Evolutionary conservation across 768 basidiomycete genomes (phyloP).

Genomic region (Mycena olivaceomarginata): DNA sequence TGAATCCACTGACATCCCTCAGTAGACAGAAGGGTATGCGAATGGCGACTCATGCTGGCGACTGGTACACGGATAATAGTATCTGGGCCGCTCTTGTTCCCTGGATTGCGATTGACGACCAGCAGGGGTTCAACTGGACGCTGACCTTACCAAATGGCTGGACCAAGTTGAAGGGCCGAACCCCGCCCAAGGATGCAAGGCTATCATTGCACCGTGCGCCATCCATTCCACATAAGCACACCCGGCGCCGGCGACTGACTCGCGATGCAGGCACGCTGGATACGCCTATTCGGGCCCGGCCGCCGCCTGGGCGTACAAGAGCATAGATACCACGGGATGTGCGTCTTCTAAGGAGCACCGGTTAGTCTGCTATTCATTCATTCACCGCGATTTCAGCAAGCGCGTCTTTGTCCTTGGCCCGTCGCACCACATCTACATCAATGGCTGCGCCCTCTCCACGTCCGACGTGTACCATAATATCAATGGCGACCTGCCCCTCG

Average conservation of each 20-base stretch:
- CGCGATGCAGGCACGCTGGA: slow-evolving; percentile 87
- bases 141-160: slow-evolving; percentile 81
- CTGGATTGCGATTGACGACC: slow-evolving; percentile 36
- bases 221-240: not conserved
- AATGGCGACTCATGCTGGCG: slow-evolving; percentile 89
- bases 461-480: slow-evolving; percentile 95
- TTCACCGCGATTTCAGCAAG: slow-evolving; percentile 71
- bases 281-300: slow-evolving; percentile 95
- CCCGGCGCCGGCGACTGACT: slow-evolving; percentile 1
- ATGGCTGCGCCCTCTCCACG: slow-evolving; percentile 90
- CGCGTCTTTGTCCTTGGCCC: slow-evolving; percentile 97
- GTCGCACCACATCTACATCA: slow-evolving; percentile 93
- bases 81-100: slow-evolving; percentile 38
- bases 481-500: slow-evolving; percentile 87
- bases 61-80: slow-evolving; percentile 92
- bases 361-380: slow-evolving; percentile 23
- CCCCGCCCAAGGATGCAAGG: slow-evolving; percentile 82
- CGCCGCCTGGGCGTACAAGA: slow-evolving; percentile 97
- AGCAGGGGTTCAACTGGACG: slow-evolving; percentile 64
- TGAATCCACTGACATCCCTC: not conserved
- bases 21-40: slow-evolving; percentile 53
- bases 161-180: slow-evolving; percentile 72
- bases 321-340: slow-evolving; percentile 91
- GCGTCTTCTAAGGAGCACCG: slow-evolving; percentile 51
- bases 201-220: slow-evolving; percentile 96